Evolutionary conservation across 2,329 filamentous ascomycete genomes (phyloP), one percentile per base, ranked within the genome.

Genomic region (Amesomyces nigricolor): DNA sequence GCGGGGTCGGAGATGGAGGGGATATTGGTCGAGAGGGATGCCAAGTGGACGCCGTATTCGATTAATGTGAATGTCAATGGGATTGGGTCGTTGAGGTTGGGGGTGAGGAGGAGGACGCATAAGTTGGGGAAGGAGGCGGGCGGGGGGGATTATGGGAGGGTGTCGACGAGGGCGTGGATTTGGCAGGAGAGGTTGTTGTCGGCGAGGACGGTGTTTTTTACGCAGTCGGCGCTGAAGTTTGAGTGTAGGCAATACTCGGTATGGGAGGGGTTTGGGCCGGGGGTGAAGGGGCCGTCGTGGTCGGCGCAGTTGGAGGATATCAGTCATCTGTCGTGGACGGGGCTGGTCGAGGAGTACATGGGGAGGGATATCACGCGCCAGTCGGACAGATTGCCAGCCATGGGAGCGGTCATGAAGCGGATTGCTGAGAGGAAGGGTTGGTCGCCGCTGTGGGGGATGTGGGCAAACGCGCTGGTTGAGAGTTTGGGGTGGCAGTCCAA

Each of bases 161-260:
- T 56, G 22, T 51, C 53, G 9, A 51, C 53, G 17, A 32, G 53
- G 5, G 53, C 53, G 2, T 56, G 53, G 47, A 51, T 47, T 13
- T 56, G 53, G 53, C 53, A 56, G 35, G 53, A 56, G 37, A 29
- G 53, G 7, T 40, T 56, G 8, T 47, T 56, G 19, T 56, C 53
- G 11, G 14, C 53, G 5, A 29, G 53, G 13, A 51, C 53, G 22
- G 40, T 55, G 5, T 47, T 47, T 42, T 56, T 56, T 42, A 56
- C 53, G 5, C 47, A 29, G 16, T 32, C 19, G 2, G 47, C 53
- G 40, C 53, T 56, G 47, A 56, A 56, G 42, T 56, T 56, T 16
- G 53, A 51, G 42, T 56, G 53, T 22, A 30, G 19, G 14, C n/a
- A n/a, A 29, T 47, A 56, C 29, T 51, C 53, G n/a, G 35, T 51